Conservation (phyloP, 73 alveolate genomes). For the Paramecium primaurelia region DNA sequence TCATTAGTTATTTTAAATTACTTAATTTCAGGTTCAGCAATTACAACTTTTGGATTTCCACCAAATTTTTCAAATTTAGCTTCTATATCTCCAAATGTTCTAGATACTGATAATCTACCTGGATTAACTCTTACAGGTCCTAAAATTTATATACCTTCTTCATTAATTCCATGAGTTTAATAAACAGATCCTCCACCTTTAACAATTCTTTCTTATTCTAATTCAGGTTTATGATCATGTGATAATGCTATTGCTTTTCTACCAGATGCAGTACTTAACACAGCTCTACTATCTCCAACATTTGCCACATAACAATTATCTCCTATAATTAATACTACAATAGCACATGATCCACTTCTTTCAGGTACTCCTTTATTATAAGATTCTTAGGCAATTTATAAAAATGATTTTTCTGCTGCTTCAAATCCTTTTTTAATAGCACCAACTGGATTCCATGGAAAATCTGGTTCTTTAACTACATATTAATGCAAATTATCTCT, state of each 20-base stretch:
- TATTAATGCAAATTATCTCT: conserved; percentile 89
- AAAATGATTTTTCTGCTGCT: conserved; percentile 87
- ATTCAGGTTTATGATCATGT: conserved; percentile 94
- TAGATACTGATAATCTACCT: conserved; percentile 93
- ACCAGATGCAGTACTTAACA: conserved; percentile 77
- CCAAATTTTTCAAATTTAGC: conserved; percentile 92
- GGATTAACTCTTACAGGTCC: conserved; percentile 92
- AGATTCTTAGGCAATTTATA: conserved; percentile 80
- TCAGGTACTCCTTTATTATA: conserved; percentile 73
- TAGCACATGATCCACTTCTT: conserved; percentile 97
- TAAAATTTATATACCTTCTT: background rate
- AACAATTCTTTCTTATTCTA: conserved; percentile 86
- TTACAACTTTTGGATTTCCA: conserved; percentile 95
- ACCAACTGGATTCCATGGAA: conserved; percentile 81
- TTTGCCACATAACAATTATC: conserved; percentile 89
- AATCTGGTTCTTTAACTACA: conserved; percentile 70
- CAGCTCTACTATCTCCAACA: conserved; percentile 95
- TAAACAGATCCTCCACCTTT: conserved; percentile 90
- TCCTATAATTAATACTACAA: conserved; percentile 80
- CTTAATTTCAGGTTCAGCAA: conserved; percentile 91
- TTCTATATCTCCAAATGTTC: conserved; percentile 96
- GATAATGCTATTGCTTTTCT: conserved; percentile 69
- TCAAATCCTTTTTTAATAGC: conserved; percentile 89
- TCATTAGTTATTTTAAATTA: conserved; percentile 76
- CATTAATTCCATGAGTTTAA: conserved; percentile 42